Conservation (phyloP, 2,329 filamentous ascomycete species). For the Colletotrichum lentis region DNA sequence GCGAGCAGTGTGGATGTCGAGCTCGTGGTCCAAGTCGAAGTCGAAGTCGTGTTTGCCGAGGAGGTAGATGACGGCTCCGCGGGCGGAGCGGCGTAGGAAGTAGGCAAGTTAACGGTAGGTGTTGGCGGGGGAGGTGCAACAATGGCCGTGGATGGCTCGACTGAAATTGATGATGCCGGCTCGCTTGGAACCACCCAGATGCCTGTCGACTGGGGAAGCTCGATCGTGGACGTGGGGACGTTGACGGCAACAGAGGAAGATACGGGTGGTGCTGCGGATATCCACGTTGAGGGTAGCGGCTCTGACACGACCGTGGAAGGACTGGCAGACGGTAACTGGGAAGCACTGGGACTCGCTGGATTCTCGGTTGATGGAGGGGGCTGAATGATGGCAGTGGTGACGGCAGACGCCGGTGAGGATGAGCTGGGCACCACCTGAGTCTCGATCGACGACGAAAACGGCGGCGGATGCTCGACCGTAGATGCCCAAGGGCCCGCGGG, state of each 20-base stretch:
- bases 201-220: neutral
- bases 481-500: neutral
- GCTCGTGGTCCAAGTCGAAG: conserved; percentile 9
- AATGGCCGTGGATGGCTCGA: neutral
- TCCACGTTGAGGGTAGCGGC: neutral
- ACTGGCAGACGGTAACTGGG: neutral
- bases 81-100: conserved; percentile 15
- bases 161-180: conserved; percentile 11
- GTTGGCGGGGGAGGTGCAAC: conserved; percentile 15
- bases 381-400: neutral
- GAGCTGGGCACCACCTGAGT: neutral
- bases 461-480: neutral
- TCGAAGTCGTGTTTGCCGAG: conserved; percentile 24
- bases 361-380: neutral
- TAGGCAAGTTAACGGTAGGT: conserved; percentile 14
- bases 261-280: neutral
- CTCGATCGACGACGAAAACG: neutral
- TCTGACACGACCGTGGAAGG: neutral
- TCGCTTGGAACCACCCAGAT: neutral
- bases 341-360: no score
- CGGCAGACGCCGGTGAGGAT: neutral
- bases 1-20: neutral
- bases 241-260: neutral
- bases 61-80: conserved; percentile 10
- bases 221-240: no score